Base-by-base conservation (phyloP, 768 basidiomycete genomes). In the Agrocybe pediades region DNA sequence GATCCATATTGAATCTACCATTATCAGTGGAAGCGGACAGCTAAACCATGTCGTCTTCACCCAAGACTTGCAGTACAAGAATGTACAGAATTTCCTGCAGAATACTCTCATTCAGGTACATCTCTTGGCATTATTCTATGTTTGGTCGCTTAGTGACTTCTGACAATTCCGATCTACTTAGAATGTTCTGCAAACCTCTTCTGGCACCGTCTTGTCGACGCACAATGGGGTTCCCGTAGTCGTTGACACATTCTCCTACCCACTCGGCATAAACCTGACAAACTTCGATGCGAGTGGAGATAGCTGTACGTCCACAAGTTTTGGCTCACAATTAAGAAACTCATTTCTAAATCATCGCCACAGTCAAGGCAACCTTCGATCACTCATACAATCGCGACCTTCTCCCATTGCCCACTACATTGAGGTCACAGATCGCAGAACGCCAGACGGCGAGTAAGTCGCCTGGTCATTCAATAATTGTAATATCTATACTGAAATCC, bases 381-480 rank as follows among this genome's bases (percentile, higher is more conserved):
- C 89, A 90, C 61, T 85, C 84, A 0, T 92, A 89, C 62, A 67
- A 82, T 46, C 82, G 88, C 20, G 70, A 73, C 20, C 67, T 85
- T 33, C 62, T 78, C 13, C 87, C 88, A 1, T 74, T 76, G 36
- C 84, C 87, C 1, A 80, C 86, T 56, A 76, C 83, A 48, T 62
- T 82, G 5, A 78, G 77, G 9, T 86, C 84, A 8, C 79, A 77
- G 9, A 89, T 87, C 26, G 54, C 67, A 16, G 80, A 86, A 55
- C 78, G 73, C 21, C 90, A 92, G 64, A 67, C 77, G 27, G 77
- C 87, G 9, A 73, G 86, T 85, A 56, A 63, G 80, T 66, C 17
- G 17, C 23, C 52, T 16, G 25, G 46, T 41, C 13, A 9, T 25
- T 44, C 43, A 39, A 33, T 23, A 26, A 30, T 17, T 5, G 16